Conservation (phyloP, 1,284 basidiomycete species). For the Cutaneotrichosporon sp. region DNA sequence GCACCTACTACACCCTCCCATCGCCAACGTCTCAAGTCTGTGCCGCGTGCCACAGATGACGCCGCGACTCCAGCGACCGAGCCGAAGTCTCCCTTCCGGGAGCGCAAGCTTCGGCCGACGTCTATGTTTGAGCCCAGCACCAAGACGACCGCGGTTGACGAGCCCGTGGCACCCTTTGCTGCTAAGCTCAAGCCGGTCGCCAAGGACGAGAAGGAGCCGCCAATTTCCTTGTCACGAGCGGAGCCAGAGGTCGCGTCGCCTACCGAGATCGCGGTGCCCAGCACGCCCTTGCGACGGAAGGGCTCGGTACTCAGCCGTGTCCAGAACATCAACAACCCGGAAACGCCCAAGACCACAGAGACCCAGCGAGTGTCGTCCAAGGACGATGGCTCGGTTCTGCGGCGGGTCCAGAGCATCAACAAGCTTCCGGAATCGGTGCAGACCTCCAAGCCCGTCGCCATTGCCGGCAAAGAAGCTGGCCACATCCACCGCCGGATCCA, state of each 20-base stretch:
- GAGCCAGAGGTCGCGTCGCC: background rate
- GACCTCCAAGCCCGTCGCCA: background rate
- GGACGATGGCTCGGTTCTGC: background rate
- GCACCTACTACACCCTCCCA: background rate
- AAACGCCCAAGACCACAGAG: background rate
- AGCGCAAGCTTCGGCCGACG: constrained; percentile 1
- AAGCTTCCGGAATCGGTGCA: background rate
- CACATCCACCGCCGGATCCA: background rate
- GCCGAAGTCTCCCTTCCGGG: background rate
- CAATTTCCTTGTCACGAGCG: background rate
- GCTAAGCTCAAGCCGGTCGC: background rate
- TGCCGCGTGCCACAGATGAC: background rate
- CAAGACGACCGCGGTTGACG: background rate
- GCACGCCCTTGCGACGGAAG: background rate
- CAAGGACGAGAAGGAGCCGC: background rate
- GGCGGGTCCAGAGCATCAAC: constrained; percentile 1
- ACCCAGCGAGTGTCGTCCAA: background rate
- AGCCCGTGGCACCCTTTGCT: background rate
- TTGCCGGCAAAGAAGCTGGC: background rate
- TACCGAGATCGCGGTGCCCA: background rate
- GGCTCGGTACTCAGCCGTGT: constrained; percentile 1
- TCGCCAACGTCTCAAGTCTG: background rate
- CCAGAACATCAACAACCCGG: background rate
- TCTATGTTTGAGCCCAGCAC: constrained; percentile 3
- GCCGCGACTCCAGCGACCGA: background rate